Evolutionary conservation across 306 rosid genomes (phyloP), one percentile per base, ranked within the genome.

Genomic region (Gillenia trifoliata): DNA sequence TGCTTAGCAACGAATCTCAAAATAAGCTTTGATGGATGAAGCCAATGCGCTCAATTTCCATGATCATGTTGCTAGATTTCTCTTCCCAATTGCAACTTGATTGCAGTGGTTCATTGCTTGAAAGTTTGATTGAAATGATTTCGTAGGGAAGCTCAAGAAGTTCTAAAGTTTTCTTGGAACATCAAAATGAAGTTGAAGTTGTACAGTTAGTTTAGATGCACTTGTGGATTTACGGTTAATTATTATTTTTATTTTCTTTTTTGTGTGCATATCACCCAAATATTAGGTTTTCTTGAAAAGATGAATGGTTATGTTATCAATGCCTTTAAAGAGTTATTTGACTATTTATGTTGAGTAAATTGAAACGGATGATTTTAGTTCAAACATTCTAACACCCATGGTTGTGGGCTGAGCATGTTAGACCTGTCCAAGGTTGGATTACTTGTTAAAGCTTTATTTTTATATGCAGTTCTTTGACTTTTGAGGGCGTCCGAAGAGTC

Each of bases 401-500:
- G 38, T n/a, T 30, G 16, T 52, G 45, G 16, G n/a, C 6, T 72
- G 26, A 71, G 61, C 52, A 25, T 62, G 41, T 29, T 11, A 25
- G 43, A 41, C 71, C 30, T 8, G 55, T 74, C 57, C 31, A 55
- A 52, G 15, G 31, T 68, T 67, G 50, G 50, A 11, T 72, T 50
- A 12, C 34, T 79, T 13, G n/a, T 65, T 20, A 19, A 26, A 13
- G 28, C 54, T 56, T 47, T 64, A 0, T 72, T 75, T 82, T 78
- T 11, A 72, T 75, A 57, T 85, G 88, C 96, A 94, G 98, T 78
- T 90, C 97, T 67, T 82, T 94, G 88, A 94, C 98, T 38, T 82
- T 91, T 73, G 97, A 87, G 78, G 93, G 96, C 26, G 98, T 94
- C 64, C 93, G 98, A 62, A 88, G 98, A 80, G 78, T 94, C 85